Evolutionary conservation across 768 basidiomycete genomes (phyloP).

Genomic region (Mycena epipterygia): DNA sequence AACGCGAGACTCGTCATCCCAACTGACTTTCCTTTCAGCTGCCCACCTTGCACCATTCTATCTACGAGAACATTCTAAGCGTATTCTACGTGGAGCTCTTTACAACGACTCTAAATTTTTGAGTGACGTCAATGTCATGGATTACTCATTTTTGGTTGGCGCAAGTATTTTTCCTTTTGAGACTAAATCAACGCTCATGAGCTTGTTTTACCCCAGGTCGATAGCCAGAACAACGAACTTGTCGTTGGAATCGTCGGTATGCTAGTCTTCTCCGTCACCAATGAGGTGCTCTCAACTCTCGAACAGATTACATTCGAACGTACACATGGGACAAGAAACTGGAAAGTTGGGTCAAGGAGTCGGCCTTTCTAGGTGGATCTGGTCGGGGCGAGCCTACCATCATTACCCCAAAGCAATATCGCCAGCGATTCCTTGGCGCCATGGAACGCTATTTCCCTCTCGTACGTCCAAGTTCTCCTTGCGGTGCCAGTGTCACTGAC

Average conservation of each 20-base stretch:
- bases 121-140: constrained; percentile 95
- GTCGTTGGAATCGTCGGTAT: constrained; percentile 96
- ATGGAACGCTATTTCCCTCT: constrained; percentile 93
- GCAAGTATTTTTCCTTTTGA: constrained; percentile 55
- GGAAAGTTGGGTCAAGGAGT: constrained; percentile 98
- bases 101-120: constrained; percentile 97
- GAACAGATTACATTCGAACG: constrained; percentile 90
- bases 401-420: constrained; percentile 95
- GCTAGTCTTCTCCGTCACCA: constrained; percentile 46
- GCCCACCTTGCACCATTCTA: constrained; percentile 92
- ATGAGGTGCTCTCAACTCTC: background rate
- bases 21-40: constrained; percentile 50
- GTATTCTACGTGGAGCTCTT: constrained; percentile 89
- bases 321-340: constrained; percentile 99
- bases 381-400: constrained; percentile 95
- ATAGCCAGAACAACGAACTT: constrained; percentile 88
- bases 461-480: constrained; percentile 57
- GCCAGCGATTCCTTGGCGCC: constrained; percentile 86
- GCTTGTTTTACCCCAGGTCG: constrained; percentile 64
- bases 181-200: background rate
- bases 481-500: background rate
- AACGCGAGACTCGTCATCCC: background rate
- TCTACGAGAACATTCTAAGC: constrained; percentile 96
- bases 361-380: constrained; percentile 86
- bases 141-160: constrained; percentile 91